Conservation (phyloP, 2,329 filamentous ascomycete species). For the Venturia effusa region DNA sequence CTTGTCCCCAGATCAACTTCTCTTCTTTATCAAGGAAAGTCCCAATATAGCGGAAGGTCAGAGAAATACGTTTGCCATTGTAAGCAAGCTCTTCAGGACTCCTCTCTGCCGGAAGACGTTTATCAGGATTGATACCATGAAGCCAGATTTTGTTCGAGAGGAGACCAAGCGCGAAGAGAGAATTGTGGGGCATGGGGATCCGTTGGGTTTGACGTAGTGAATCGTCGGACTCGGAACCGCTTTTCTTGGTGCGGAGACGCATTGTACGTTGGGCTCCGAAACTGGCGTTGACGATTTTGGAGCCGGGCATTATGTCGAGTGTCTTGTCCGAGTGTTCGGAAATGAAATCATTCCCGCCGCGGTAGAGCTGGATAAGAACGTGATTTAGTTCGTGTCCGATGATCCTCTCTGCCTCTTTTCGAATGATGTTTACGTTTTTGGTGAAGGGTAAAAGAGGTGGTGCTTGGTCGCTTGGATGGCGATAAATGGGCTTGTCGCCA, state of each 20-base stretch:
- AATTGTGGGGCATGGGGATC: constrained; percentile 74
- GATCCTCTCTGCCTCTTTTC: constrained; percentile 54
- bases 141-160: constrained; percentile 78
- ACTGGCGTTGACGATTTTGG: constrained; percentile 84
- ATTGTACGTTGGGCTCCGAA: constrained; percentile 87
- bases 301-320: constrained; percentile 71
- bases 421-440: constrained; percentile 57
- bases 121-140: constrained; percentile 85
- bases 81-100: constrained; percentile 59
- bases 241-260: constrained; percentile 68
- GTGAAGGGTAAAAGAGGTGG: constrained; percentile 69
- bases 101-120: constrained; percentile 59
- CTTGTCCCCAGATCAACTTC: constrained; percentile 79
- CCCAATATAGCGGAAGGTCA: constrained; percentile 83
- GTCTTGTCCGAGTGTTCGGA: constrained; percentile 97
- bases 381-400: constrained; percentile 82
- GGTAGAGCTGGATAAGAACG: constrained; percentile 84
- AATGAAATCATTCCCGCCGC: constrained; percentile 81
- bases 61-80: constrained; percentile 68
- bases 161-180: constrained; percentile 72
- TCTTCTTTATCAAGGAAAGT: constrained; percentile 65
- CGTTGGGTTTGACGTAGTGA: constrained; percentile 48
- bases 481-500: constrained; percentile 78
- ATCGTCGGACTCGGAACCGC: constrained; percentile 17
- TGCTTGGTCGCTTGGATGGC: constrained; percentile 84